Evolutionary conservation across 441 rosid species (phyloP).

Genomic region (Populus trichocarpa): DNA sequence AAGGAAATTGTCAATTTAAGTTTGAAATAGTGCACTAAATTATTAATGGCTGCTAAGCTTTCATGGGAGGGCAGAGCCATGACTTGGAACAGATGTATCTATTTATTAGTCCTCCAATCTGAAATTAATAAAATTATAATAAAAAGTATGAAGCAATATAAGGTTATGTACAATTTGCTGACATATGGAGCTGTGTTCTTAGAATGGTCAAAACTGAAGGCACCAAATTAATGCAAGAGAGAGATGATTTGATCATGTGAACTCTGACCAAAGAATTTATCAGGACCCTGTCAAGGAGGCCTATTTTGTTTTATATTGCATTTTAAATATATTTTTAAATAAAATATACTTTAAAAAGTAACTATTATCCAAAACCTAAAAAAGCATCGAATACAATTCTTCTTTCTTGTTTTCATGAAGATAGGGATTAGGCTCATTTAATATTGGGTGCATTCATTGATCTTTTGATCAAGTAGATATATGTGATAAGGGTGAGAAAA

Average conservation of each 20-base stretch:
- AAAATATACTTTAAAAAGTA: no score
- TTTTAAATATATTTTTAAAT: no score
- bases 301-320: no score
- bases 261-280: neutral
- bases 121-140: no score
- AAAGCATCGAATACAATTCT: neutral
- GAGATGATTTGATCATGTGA: conserved; percentile 13
- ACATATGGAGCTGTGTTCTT: neutral
- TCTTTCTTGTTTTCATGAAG: neutral
- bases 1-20: neutral
- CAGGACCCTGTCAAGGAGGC: neutral
- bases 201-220: conserved; percentile 13
- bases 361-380: no score
- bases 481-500: no score
- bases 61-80: neutral
- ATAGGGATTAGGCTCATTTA: no score
- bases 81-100: neutral
- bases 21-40: neutral
- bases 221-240: neutral
- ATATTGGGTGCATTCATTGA: neutral
- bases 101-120: neutral
- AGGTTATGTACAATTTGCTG: neutral
- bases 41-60: neutral
- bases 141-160: neutral
- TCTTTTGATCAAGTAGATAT: neutral